A percentile compares a stretch with the other conserved stretches of the same genome.
Conservation (phyloP, 75 land plant species). For the Pseudotsuga menziesii region DNA sequence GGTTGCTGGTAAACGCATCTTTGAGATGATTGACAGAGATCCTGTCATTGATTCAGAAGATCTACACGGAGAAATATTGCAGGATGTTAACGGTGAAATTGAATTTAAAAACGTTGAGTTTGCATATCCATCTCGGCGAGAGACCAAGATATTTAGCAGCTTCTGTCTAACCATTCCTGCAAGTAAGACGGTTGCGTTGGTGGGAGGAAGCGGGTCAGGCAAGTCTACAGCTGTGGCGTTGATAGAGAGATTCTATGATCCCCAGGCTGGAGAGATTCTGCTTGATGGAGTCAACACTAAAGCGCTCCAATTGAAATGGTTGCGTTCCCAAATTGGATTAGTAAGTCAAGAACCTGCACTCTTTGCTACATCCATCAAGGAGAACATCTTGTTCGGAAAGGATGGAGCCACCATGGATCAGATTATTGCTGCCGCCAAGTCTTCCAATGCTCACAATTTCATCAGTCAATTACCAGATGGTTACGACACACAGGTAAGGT, state of each 20-base stretch:
- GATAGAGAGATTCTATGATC: constrained; percentile 59
- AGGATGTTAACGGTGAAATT: constrained; percentile 30
- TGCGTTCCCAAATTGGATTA: constrained; percentile 19
- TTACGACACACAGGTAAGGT: constrained; percentile 26
- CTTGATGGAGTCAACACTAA: constrained; percentile 19
- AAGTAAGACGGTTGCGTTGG: constrained; percentile 54
- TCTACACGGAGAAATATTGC: constrained; percentile 10
- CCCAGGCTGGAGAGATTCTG: constrained; percentile 17
- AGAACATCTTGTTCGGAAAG: constrained; percentile 25
- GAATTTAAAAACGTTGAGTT: constrained; percentile 46
- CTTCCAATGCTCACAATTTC: constrained; percentile 27
- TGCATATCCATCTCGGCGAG: constrained; percentile 53
- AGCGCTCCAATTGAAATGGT: constrained; percentile 12
- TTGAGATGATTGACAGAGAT: constrained; percentile 30
- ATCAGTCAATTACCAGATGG: constrained; percentile 17
- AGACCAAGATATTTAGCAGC: constrained; percentile 25
- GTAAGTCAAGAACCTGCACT: constrained; percentile 28
- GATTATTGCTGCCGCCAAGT: constrained; percentile 14
- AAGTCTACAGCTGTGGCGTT: constrained; percentile 49
- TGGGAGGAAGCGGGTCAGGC: constrained; percentile 67
- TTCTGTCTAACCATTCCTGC: constrained; percentile 35
- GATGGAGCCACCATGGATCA: constrained; percentile 17
- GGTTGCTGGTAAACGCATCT: constrained; percentile 24
- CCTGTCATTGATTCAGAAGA: constrained; percentile 39
- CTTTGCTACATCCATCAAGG: constrained; percentile 30